These are phyloP conservation scores for Kazachstania viticola DNA, from an alignment of 805 yeast species.

Conservation along the genomic window DNA sequence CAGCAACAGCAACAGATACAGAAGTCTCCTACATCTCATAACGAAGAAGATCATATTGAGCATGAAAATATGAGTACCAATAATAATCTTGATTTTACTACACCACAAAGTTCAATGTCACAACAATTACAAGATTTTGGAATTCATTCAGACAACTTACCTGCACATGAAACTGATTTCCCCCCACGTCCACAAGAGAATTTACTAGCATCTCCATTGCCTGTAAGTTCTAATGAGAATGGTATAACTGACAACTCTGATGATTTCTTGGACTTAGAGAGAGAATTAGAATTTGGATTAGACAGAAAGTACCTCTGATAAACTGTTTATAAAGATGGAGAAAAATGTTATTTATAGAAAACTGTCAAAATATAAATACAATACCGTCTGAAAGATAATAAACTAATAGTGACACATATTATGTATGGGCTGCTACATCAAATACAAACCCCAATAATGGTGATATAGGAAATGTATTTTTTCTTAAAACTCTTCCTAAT, in stretches of 20 bases:
- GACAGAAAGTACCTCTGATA: conserved; percentile 34
- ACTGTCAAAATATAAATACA: no score
- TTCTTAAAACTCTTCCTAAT: no score
- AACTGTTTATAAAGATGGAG: no score
- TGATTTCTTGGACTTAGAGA: conserved; percentile 40
- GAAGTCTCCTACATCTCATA: conserved; percentile 10
- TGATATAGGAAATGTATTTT: no score
- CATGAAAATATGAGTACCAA: conserved; percentile 1
- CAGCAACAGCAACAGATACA: conserved; percentile 10
- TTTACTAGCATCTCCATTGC: conserved; percentile 18
- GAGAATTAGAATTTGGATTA: conserved; percentile 56
- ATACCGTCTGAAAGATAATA: no score
- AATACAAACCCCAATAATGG: no score
- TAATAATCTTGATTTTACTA: conserved; percentile 14
- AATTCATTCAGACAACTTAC: conserved; percentile 36
- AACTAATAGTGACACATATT: no score
- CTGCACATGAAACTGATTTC: conserved; percentile 32
- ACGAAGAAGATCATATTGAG: not conserved
- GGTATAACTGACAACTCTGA: conserved; percentile 11
- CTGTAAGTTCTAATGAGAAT: conserved; percentile 5
- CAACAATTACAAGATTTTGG: conserved; percentile 28
- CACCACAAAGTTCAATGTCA: conserved; percentile 2
- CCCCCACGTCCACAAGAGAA: conserved; percentile 59
- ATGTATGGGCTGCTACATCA: no score
- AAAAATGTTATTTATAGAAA: no score